phyloP scores from a whole-genome alignment of 2,329 filamentous ascomycete species.

The Cordyceps cicadae region DNA sequence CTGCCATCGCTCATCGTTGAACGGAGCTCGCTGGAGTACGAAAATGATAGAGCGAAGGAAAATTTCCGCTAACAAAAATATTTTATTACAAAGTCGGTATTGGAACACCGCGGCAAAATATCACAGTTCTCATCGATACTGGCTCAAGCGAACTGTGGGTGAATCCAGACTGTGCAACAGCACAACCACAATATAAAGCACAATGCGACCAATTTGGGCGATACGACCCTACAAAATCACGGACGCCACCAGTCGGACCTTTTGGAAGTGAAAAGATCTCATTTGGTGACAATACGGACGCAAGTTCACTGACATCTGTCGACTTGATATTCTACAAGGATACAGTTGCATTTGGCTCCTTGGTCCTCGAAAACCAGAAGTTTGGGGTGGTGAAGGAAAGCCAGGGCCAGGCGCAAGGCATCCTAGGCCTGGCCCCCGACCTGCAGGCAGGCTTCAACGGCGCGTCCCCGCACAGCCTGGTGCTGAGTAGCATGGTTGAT shows the following conservation, averaged over 20 bases:
- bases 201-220: slow-evolving; percentile 34
- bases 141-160: slow-evolving; percentile 50
- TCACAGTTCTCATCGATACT: slow-evolving; percentile 42
- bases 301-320: slow-evolving; percentile 27
- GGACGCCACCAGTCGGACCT: slow-evolving; percentile 29
- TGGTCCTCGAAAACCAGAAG: slow-evolving; percentile 35
- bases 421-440: slow-evolving; percentile 42
- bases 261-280: slow-evolving; percentile 30
- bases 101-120: slow-evolving; percentile 33
- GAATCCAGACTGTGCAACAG: slow-evolving; percentile 39
- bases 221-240: slow-evolving; percentile 36
- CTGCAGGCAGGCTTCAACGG: slow-evolving; percentile 29
- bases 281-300: slow-evolving; percentile 32
- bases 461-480: slow-evolving; percentile 39
- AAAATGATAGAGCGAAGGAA: background rate
- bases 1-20: background rate
- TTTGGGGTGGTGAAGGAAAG: slow-evolving; percentile 41
- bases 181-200: slow-evolving; percentile 25
- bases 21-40: background rate
- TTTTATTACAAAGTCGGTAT: slow-evolving; percentile 28
- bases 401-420: slow-evolving; percentile 41
- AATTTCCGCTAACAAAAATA: background rate
- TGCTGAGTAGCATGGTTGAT: slow-evolving; percentile 40
- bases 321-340: slow-evolving; percentile 39
- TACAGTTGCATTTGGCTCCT: slow-evolving; percentile 37